Percentiles rank a stretch among this genome's conserved stretches.
These are phyloP conservation scores for Artemisia tridentata DNA, from an alignment of 129 eudicot species.

Conservation along the genomic window DNA sequence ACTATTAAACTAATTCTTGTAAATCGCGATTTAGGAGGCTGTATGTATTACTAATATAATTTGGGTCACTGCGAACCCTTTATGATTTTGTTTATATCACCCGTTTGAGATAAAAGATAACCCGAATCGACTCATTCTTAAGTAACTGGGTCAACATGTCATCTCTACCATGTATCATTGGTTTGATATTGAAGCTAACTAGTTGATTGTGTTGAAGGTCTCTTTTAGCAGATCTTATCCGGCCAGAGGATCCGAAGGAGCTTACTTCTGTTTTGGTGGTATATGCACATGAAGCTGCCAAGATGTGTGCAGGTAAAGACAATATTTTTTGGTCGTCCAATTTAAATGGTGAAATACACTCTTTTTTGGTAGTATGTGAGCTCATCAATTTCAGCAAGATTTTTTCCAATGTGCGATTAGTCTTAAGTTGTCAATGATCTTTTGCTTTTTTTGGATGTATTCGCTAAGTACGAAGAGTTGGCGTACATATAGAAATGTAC, in stretches of 20 bases:
- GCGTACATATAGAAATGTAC: not conserved
- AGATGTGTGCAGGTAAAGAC: constrained; percentile 61
- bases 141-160: too few species aligned
- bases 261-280: constrained; percentile 89
- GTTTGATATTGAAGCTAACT: constrained; percentile 26
- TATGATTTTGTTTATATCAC: not conserved
- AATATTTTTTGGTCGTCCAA: not conserved
- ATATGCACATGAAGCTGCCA: constrained; percentile 77
- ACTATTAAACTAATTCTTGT: not conserved
- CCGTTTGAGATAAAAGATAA: not conserved
- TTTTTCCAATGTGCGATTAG: not conserved
- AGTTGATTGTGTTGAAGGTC: constrained; percentile 50
- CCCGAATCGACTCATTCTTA: not conserved
- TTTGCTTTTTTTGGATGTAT: constrained; percentile 9
- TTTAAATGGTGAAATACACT: not conserved
- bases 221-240: constrained; percentile 80
- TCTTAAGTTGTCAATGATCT: not conserved
- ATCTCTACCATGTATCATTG: not conserved
- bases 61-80: not conserved
- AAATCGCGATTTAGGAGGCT: not conserved
- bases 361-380: constrained; percentile 19
- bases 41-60: not conserved
- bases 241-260: constrained; percentile 81
- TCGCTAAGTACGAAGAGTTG: constrained; percentile 16
- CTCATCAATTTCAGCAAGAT: not conserved